Evolutionary conservation across 768 basidiomycete species (phyloP).

Genomic region (Tylopilus subfusipes): DNA sequence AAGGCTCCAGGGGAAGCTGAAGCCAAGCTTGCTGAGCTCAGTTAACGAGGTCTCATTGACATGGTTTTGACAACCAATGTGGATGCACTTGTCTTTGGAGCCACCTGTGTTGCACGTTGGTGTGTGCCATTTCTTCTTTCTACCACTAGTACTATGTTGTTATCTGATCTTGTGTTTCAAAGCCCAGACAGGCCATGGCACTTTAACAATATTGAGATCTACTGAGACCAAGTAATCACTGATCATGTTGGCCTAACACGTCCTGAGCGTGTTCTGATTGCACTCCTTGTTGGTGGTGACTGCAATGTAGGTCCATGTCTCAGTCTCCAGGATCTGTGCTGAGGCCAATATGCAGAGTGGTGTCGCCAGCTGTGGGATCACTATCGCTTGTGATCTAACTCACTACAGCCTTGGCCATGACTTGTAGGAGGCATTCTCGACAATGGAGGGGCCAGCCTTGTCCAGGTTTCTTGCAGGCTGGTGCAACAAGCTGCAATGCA

Average conservation of each 20-base stretch:
- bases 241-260: too few relatives aligned
- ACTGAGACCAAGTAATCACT: not conserved
- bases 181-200: not conserved
- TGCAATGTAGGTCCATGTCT: not conserved
- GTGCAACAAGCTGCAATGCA: not conserved
- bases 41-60: not conserved
- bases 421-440: not conserved
- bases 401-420: not conserved
- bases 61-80: not conserved
- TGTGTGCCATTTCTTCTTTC: too few relatives aligned
- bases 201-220: not conserved
- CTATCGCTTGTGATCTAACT: not conserved
- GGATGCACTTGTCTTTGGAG: not conserved
- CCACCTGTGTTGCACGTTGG: not conserved
- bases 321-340: too few relatives aligned
- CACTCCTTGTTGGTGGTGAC: not conserved
- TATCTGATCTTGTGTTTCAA: too few relatives aligned
- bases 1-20: slow-evolving; percentile 1
- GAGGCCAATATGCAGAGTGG: not conserved
- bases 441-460: not conserved
- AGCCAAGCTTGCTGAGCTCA: not conserved
- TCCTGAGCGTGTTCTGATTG: not conserved
- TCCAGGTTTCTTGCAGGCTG: not conserved
- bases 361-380: not conserved
- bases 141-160: not conserved